These are phyloP conservation scores for Penicillium pancosmium DNA, from an alignment of 495 filamentous ascomycete genomes.

Conservation along the genomic window DNA sequence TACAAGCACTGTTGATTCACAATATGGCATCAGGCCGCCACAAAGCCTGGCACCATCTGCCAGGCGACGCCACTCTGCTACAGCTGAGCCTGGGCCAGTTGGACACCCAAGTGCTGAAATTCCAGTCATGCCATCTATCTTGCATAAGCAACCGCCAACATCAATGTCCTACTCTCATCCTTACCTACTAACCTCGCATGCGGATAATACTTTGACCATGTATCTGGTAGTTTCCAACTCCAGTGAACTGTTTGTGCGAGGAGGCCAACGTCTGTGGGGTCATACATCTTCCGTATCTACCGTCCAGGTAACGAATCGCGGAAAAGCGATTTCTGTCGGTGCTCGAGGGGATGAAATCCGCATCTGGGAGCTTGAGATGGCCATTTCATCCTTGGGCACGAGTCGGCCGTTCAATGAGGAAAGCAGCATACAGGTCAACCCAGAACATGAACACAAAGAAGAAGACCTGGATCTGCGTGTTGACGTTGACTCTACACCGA, in stretches of 20 bases:
- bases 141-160: constrained; percentile 58
- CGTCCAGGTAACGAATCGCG: constrained; percentile 82
- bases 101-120: not conserved
- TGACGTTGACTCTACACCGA: not conserved
- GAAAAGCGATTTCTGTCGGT: constrained; percentile 90
- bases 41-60: constrained; percentile 42
- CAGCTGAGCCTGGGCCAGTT: constrained; percentile 1
- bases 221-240: constrained; percentile 80
- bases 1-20: constrained; percentile 48
- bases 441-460: constrained; percentile 32
- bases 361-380: constrained; percentile 91
- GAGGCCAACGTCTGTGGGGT: constrained; percentile 83
- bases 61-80: constrained; percentile 28
- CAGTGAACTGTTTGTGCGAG: constrained; percentile 65
- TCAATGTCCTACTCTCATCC: constrained; percentile 87
- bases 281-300: constrained; percentile 90
- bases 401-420: constrained; percentile 43
- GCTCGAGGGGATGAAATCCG: constrained; percentile 81
- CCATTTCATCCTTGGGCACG: constrained; percentile 52
- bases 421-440: constrained; percentile 57
- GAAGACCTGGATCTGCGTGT: not conserved
- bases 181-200: constrained; percentile 84
- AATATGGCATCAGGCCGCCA: constrained; percentile 39
- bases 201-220: constrained; percentile 90
- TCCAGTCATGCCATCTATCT: constrained; percentile 32